These are phyloP conservation scores for Dentipellis fragilis DNA, from an alignment of 768 basidiomycete species.

Conservation along the genomic window DNA sequence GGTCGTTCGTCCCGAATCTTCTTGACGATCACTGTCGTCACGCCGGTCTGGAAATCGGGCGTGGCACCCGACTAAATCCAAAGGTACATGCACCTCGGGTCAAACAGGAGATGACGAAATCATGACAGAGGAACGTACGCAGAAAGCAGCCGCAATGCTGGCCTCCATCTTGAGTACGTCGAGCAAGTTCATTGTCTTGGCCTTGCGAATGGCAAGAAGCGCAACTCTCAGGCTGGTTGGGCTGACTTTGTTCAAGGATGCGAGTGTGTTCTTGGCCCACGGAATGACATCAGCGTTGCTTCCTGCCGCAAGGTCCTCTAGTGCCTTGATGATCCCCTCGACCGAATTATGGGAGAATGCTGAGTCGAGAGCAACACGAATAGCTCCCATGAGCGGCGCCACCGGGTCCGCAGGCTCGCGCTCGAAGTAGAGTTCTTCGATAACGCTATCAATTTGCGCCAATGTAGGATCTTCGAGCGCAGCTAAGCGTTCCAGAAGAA, in stretches of 20 bases:
- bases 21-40: constrained; percentile 55
- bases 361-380: constrained; percentile 69
- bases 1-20: constrained; percentile 45
- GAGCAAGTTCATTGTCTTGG: constrained; percentile 50
- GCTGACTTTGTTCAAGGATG: constrained; percentile 56
- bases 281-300: constrained; percentile 36
- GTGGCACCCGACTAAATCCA: constrained; percentile 54
- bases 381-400: constrained; percentile 44
- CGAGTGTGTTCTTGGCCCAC: constrained; percentile 72
- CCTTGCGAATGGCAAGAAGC: constrained; percentile 66
- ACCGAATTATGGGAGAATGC: constrained; percentile 69
- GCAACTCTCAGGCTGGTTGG: constrained; percentile 91
- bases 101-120: not conserved
- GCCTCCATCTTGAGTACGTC: constrained; percentile 78
- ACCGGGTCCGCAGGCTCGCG: constrained; percentile 45
- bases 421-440: constrained; percentile 56
- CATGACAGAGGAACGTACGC: constrained; percentile 43
- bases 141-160: constrained; percentile 80
- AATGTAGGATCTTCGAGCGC: constrained; percentile 38
- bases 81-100: not conserved
- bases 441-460: constrained; percentile 53
- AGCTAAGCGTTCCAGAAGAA: constrained; percentile 59
- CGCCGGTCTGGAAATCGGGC: constrained; percentile 77
- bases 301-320: constrained; percentile 32
- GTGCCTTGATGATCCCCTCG: constrained; percentile 53